These are phyloP conservation scores for Pelagomonas calceolata DNA, from an alignment of 108 stramenopile genomes.

Conservation along the genomic window DNA sequence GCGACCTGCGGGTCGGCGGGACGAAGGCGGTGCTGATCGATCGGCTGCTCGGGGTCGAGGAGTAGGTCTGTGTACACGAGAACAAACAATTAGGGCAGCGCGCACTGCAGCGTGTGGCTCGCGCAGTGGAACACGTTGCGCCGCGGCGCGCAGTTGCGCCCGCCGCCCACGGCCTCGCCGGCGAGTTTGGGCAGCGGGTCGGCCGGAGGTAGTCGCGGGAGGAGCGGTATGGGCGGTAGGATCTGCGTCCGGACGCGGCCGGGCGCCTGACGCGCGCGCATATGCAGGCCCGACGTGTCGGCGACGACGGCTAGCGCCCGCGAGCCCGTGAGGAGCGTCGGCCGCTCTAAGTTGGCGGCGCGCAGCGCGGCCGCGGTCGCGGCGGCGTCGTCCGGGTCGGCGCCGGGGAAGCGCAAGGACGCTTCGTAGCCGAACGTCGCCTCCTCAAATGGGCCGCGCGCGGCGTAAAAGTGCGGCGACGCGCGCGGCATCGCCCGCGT, in stretches of 20 bases:
- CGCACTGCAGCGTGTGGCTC: too few species aligned
- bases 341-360: background rate
- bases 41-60: conserved; percentile 44
- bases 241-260: background rate
- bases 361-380: background rate
- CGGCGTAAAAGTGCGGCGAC: background rate
- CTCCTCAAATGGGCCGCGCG: background rate
- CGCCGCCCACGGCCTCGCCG: too few species aligned
- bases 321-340: background rate
- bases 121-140: too few species aligned
- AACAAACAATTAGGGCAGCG: too few species aligned
- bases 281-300: background rate
- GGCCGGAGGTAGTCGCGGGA: too few species aligned
- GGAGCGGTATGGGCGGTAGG: too few species aligned
- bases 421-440: background rate
- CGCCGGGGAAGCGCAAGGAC: background rate
- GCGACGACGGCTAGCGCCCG: background rate
- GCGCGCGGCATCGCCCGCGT: background rate
- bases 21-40: conserved; percentile 68
- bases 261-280: background rate
- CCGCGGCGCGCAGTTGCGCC: too few species aligned
- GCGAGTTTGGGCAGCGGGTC: too few species aligned
- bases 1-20: conserved; percentile 65
- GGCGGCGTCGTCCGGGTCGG: background rate
- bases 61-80: too few species aligned